These are phyloP conservation scores for Rhododendron mucronatum DNA, from an alignment of 148 eudicot species.

Conservation along the genomic window DNA sequence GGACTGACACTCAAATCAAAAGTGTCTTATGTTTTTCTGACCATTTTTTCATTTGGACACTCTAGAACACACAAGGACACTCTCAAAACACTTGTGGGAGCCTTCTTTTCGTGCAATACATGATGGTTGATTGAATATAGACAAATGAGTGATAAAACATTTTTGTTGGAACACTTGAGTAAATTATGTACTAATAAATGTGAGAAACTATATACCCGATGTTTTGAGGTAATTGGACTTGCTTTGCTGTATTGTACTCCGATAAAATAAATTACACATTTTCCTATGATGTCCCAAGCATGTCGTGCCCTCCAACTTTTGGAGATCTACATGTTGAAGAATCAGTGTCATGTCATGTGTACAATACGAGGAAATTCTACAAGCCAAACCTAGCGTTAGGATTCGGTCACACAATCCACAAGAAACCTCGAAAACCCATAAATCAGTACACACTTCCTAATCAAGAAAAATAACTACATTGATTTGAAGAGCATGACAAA, in stretches of 20 bases:
- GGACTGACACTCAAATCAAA: neutral
- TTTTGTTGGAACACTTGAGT: neutral
- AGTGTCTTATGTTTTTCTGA: neutral
- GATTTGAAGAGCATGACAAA: neutral
- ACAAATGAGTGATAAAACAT: too few species aligned
- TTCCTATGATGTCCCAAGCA: neutral
- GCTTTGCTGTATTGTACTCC: neutral
- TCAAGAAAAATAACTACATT: neutral
- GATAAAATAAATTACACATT: neutral
- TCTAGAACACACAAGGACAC: neutral
- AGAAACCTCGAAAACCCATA: neutral
- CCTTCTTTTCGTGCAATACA: neutral
- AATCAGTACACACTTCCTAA: neutral
- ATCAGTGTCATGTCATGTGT: neutral
- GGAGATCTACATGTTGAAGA: neutral
- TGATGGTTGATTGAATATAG: too few species aligned
- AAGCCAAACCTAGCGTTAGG: neutral
- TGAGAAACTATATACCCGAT: neutral
- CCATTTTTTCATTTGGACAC: neutral
- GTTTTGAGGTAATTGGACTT: neutral
- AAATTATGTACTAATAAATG: neutral
- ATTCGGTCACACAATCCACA: neutral
- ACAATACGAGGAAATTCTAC: neutral
- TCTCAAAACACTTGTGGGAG: neutral
- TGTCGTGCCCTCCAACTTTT: neutral